Percentiles rank a stretch among this genome's conserved stretches.
phyloP scores from a whole-genome alignment of 371 early-diverging fungal genomes.

The Zychaea mexicana region DNA sequence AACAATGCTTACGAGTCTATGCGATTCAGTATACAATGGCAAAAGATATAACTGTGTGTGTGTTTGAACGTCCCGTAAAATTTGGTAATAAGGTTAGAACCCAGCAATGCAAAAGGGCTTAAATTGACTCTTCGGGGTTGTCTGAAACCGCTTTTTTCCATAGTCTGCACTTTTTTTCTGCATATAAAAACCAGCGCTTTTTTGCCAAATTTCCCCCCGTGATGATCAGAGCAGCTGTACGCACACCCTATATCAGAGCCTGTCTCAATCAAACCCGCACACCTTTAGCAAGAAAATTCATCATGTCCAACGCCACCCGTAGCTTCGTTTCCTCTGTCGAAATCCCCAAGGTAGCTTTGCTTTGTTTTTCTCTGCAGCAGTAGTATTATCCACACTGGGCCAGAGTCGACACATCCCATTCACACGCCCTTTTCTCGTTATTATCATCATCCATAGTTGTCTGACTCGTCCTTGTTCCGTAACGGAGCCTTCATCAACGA shows the following conservation, averaged over 20 bases:
- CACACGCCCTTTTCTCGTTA: neutral
- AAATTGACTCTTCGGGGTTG: neutral
- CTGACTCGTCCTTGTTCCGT: conserved; percentile 54
- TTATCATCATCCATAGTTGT: conserved; percentile 36
- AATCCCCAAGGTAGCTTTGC: conserved; percentile 34
- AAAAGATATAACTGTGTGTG: neutral
- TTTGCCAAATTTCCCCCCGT: neutral
- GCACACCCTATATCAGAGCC: conserved; percentile 32
- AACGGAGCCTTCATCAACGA: conserved; percentile 56
- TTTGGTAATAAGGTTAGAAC: conserved; percentile 2
- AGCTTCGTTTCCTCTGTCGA: conserved; percentile 25
- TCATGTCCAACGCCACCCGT: conserved; percentile 6
- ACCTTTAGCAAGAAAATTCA: conserved; percentile 6
- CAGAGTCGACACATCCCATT: neutral
- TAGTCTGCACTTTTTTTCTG: neutral
- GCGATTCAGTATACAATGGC: too few relatives aligned
- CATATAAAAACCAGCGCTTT: conserved; percentile 4
- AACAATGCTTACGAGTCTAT: too few relatives aligned
- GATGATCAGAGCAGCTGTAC: conserved; percentile 14
- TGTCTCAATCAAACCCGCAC: conserved; percentile 28
- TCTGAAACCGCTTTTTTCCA: neutral
- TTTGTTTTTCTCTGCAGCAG: neutral
- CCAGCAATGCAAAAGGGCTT: neutral
- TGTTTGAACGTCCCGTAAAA: neutral
- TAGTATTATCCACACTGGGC: neutral